phyloP scores from a whole-genome alignment of 1,139 yeast species.

The Magnusiomyces sp. region DNA sequence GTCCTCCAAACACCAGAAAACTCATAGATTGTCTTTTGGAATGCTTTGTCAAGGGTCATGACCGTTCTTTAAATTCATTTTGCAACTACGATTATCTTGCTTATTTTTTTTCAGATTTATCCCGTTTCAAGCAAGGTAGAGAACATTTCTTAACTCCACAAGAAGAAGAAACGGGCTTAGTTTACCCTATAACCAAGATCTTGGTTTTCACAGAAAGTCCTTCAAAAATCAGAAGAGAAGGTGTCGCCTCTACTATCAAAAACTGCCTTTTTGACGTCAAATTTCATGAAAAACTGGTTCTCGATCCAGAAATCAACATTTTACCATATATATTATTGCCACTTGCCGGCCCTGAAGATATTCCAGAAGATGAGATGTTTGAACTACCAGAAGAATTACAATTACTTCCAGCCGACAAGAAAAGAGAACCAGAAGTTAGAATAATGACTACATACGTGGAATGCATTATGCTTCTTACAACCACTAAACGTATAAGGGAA shows the following conservation, averaged over 20 bases:
- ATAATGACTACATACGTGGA: constrained; percentile 64
- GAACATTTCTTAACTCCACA: constrained; percentile 62
- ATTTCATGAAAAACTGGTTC: constrained; percentile 51
- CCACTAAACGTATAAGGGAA: constrained; percentile 66
- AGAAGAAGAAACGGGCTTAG: constrained; percentile 56
- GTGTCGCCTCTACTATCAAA: constrained; percentile 87
- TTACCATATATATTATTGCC: constrained; percentile 80
- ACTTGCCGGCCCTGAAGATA: constrained; percentile 69
- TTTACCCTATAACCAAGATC: constrained; percentile 71
- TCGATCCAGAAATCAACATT: constrained; percentile 57
- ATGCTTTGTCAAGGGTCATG: constrained; percentile 80
- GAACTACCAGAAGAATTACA: constrained; percentile 86
- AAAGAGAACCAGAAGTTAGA: constrained; percentile 61
- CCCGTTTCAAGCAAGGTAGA: constrained; percentile 64
- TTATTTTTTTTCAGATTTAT: constrained; percentile 83
- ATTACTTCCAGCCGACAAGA: constrained; percentile 64
- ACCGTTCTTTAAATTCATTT: constrained; percentile 56
- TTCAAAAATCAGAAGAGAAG: constrained; percentile 74
- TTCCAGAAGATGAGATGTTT: constrained; percentile 78
- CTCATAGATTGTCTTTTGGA: constrained; percentile 83
- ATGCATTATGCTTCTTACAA: constrained; percentile 64
- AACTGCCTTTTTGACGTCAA: constrained; percentile 78
- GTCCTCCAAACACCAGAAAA: constrained; percentile 34
- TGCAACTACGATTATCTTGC: constrained; percentile 80
- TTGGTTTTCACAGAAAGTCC: constrained; percentile 80